phyloP scores from a whole-genome alignment of 2,329 filamentous ascomycete species.

The Byssothecium circinans region DNA sequence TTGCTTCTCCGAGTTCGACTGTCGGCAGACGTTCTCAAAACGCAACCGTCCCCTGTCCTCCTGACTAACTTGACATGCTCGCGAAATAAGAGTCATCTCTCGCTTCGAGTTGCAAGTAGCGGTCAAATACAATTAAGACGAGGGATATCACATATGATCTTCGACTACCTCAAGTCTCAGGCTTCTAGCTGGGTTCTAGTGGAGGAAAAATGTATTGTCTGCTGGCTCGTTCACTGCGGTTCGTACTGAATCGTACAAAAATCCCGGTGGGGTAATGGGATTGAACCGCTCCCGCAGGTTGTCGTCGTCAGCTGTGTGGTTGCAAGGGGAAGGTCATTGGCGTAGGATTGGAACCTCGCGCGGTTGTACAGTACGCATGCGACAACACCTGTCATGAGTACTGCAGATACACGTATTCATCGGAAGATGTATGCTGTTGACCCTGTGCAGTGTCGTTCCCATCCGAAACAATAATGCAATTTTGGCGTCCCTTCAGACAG shows the following conservation, averaged over 20 bases:
- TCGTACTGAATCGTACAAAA: background rate
- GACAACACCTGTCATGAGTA: background rate
- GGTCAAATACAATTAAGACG: conserved; percentile 1
- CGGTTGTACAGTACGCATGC: background rate
- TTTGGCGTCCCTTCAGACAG: background rate
- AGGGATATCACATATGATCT: conserved; percentile 20
- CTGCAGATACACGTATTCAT: background rate
- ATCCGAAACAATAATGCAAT: background rate
- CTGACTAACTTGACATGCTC: too few species aligned
- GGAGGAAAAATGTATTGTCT: conserved; percentile 12
- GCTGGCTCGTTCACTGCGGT: conserved; percentile 1
- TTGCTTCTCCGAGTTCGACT: background rate
- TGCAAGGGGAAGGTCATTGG: conserved; percentile 32
- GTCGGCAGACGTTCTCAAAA: conserved; percentile 4
- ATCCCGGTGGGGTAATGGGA: background rate
- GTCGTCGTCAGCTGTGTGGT: conserved; percentile 20
- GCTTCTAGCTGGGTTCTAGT: conserved; percentile 27
- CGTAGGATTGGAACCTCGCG: conserved; percentile 10
- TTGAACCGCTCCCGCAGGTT: conserved; percentile 16
- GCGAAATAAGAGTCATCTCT: background rate
- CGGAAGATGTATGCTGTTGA: background rate
- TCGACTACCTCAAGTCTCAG: conserved; percentile 17
- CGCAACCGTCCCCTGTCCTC: background rate
- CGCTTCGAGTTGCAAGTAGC: conserved; percentile 6
- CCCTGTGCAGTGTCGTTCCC: background rate